Conservation (phyloP, 2,329 filamentous ascomycete species). For the Arachnomyces sp. region DNA sequence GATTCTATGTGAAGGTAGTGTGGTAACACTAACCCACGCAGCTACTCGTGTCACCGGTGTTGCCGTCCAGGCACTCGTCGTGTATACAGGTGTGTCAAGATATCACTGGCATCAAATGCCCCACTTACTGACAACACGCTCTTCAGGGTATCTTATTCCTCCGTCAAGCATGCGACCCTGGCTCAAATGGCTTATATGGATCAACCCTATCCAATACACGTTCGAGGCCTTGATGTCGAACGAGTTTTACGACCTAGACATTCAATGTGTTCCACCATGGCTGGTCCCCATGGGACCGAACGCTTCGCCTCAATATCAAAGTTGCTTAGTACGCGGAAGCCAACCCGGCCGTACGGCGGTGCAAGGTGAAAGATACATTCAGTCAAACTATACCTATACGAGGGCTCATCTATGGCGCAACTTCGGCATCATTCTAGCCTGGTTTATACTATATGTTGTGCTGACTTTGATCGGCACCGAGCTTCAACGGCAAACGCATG, state of each 20-base stretch:
- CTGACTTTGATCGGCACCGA: constrained; percentile 74
- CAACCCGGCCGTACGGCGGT: constrained; percentile 46
- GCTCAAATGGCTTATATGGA: constrained; percentile 57
- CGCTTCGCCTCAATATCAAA: constrained; percentile 44
- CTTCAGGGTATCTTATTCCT: constrained; percentile 52
- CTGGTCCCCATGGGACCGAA: constrained; percentile 48
- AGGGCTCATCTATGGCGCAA: constrained; percentile 59
- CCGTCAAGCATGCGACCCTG: constrained; percentile 55
- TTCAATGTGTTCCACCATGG: constrained; percentile 48
- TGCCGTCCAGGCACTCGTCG: constrained; percentile 43
- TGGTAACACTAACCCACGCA: constrained; percentile 7
- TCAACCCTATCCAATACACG: constrained; percentile 60
- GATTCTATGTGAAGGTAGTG: constrained; percentile 4
- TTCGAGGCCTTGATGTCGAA: constrained; percentile 63
- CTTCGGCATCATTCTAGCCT: constrained; percentile 67
- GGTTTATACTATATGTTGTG: constrained; percentile 67
- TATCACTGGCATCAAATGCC: neutral
- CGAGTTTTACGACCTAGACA: constrained; percentile 54
- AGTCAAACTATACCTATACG: constrained; percentile 46
- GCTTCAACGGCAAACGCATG: constrained; percentile 63
- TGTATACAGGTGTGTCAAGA: constrained; percentile 43
- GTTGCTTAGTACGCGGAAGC: constrained; percentile 52
- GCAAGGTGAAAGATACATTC: constrained; percentile 49
- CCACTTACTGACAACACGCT: constrained; percentile 1
- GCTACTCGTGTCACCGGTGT: constrained; percentile 43